Evolutionary conservation across 768 basidiomycete species (phyloP).

Genomic region (Polyporus arcularius): DNA sequence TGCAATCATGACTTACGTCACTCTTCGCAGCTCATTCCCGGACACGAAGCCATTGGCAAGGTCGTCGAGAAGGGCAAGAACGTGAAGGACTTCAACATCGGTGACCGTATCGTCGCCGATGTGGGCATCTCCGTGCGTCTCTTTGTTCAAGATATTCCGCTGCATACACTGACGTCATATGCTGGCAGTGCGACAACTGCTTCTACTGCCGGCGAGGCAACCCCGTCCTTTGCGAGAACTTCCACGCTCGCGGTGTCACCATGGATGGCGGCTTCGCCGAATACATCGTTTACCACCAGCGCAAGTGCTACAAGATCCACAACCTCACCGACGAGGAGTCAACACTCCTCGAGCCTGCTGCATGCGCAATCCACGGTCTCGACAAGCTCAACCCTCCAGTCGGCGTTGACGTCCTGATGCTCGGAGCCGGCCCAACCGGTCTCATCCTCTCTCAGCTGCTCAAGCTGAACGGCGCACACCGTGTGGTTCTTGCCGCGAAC

Average conservation of each 20-base stretch:
- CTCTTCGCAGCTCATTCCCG: conserved; percentile 59
- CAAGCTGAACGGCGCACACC: conserved; percentile 82
- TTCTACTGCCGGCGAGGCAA: conserved; percentile 87
- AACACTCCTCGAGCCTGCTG: conserved; percentile 86
- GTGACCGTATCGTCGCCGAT: conserved; percentile 87
- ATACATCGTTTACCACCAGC: conserved; percentile 74
- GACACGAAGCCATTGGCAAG: conserved; percentile 74
- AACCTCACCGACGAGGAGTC: conserved; percentile 88
- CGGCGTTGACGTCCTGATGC: conserved; percentile 80
- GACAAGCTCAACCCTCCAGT: conserved; percentile 85
- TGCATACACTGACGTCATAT: background rate
- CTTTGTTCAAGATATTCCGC: background rate
- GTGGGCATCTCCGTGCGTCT: conserved; percentile 65
- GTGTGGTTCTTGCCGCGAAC: conserved; percentile 84
- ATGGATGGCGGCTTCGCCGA: conserved; percentile 88
- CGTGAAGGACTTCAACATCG: conserved; percentile 73
- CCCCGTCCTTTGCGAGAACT: conserved; percentile 82
- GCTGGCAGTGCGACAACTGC: conserved; percentile 71
- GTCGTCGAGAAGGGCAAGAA: conserved; percentile 78
- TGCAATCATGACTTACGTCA: background rate
- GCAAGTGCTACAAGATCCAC: conserved; percentile 85
- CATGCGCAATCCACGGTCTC: conserved; percentile 90
- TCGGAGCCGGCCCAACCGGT: conserved; percentile 89
- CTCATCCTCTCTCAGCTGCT: conserved; percentile 86
- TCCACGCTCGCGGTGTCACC: conserved; percentile 78